phyloP scores from a whole-genome alignment of 140 eudicot species.

The Oenanthe javanica region DNA sequence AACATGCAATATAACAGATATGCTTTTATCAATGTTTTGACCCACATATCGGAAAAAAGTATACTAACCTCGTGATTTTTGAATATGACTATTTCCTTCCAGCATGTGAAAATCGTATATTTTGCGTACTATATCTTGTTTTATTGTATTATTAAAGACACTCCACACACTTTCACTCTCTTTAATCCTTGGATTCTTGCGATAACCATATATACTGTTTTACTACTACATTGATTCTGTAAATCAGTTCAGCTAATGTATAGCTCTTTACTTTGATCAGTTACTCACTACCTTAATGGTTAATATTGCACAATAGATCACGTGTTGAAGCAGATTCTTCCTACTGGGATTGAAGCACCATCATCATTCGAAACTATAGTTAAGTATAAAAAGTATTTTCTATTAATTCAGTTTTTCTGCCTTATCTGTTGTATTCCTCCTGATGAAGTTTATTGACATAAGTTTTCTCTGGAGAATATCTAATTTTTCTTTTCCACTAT shows the following conservation, averaged over 20 bases:
- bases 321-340: constrained; percentile 83
- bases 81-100: not conserved
- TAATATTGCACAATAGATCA: constrained; percentile 51
- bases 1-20: not conserved
- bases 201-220: not conserved
- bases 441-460: not conserved
- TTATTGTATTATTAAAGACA: not conserved
- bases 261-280: not conserved
- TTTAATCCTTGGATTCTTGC: not conserved
- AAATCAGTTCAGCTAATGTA: no score
- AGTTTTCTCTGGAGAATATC: not conserved
- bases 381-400: constrained; percentile 38
- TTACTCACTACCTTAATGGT: not conserved
- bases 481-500: not conserved
- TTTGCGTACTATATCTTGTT: not conserved
- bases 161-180: not conserved
- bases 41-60: not conserved
- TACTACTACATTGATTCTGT: not conserved
- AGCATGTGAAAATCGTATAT: not conserved
- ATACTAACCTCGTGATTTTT: not conserved
- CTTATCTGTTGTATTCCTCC: not conserved
- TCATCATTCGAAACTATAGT: constrained; percentile 99
- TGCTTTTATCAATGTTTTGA: not conserved
- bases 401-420: not conserved
- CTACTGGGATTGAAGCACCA: constrained; percentile 85